Conservation (phyloP, 176 grass and related monocot genomes). For the Carex pumila region DNA sequence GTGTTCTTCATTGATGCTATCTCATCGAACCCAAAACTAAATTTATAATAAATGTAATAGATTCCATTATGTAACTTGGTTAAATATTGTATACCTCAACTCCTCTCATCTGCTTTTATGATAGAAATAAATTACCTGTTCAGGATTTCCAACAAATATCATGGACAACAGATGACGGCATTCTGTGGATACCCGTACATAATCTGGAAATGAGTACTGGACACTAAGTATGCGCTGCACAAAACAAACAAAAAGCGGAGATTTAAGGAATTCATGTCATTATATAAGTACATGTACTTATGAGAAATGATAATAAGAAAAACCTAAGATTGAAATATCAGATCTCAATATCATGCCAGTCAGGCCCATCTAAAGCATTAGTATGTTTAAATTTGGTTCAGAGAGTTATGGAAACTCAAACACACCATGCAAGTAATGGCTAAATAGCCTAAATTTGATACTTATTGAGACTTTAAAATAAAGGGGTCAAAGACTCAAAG, state of each 20-base stretch:
- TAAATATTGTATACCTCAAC: neutral
- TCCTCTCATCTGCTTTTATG: neutral
- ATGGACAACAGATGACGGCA: slow-evolving; percentile 82
- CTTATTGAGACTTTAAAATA: neutral
- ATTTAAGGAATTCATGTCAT: neutral
- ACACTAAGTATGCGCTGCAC: slow-evolving; percentile 89
- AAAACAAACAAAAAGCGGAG: neutral
- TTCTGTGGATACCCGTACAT: slow-evolving; percentile 73
- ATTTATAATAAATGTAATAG: neutral
- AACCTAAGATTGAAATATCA: neutral
- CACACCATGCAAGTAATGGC: neutral
- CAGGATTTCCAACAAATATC: slow-evolving; percentile 86
- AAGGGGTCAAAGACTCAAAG: slow-evolving; percentile 1
- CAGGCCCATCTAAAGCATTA: neutral
- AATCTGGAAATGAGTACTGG: slow-evolving; percentile 73
- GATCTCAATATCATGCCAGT: neutral
- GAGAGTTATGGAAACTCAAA: neutral
- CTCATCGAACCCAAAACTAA: neutral
- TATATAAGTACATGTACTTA: neutral
- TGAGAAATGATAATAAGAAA: neutral
- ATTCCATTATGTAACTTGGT: neutral
- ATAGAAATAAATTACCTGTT: slow-evolving; percentile 53
- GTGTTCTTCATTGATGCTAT: neutral
- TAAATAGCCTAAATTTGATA: neutral
- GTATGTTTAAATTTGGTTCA: neutral